These are phyloP conservation scores for Suhomyces wounanorum DNA, from an alignment of 1,139 yeast genomes.

Conservation along the genomic window DNA sequence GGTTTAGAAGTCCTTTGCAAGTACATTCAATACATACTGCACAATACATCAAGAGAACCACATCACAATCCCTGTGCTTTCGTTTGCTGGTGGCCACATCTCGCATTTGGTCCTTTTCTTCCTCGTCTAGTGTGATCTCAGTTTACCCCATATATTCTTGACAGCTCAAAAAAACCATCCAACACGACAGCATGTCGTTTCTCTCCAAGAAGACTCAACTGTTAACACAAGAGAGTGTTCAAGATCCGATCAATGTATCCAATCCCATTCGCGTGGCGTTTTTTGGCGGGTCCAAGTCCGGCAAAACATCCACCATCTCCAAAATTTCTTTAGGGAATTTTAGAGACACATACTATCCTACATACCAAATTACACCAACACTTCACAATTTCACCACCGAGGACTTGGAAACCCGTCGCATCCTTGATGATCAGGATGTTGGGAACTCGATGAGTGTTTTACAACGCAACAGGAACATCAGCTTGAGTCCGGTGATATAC, in stretches of 20 bases:
- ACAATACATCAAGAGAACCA: background rate
- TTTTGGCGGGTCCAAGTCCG: constrained; percentile 55
- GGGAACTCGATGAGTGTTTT: constrained; percentile 16
- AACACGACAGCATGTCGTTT: constrained; percentile 5
- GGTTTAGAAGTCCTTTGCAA: too few relatives aligned
- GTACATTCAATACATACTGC: too few relatives aligned
- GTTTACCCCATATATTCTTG: background rate
- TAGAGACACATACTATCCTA: constrained; percentile 67
- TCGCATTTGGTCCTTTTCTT: background rate
- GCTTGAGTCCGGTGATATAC: constrained; percentile 34
- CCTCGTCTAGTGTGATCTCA: background rate
- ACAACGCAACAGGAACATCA: constrained; percentile 17
- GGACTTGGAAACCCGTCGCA: constrained; percentile 36
- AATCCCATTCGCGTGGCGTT: constrained; percentile 57
- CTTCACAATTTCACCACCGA: constrained; percentile 55
- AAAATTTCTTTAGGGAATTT: constrained; percentile 50
- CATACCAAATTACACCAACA: constrained; percentile 54
- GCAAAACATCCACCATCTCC: constrained; percentile 55
- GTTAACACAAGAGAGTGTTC: constrained; percentile 7
- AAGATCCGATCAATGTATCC: constrained; percentile 21
- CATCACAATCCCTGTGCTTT: background rate
- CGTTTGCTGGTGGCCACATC: background rate
- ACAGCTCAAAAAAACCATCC: background rate
- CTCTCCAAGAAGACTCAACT: constrained; percentile 6
- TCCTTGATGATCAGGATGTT: constrained; percentile 48